Evolutionary conservation across 1,284 basidiomycete species (phyloP).

Genomic region (Fomitopsis pinicola): DNA sequence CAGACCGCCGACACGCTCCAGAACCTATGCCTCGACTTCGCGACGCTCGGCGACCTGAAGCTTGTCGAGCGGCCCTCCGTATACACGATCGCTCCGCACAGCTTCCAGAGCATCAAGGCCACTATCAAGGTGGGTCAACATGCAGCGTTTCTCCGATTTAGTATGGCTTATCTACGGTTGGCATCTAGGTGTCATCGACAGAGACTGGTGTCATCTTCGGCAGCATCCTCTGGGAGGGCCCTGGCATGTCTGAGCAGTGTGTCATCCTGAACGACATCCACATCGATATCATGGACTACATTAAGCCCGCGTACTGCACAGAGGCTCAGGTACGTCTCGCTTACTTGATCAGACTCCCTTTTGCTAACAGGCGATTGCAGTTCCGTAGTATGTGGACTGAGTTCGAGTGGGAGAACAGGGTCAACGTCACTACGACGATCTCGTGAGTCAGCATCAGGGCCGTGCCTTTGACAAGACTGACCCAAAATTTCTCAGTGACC

Average conservation of each 20-base stretch:
- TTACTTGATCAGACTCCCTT: neutral
- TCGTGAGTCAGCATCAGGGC: slow-evolving; percentile 43
- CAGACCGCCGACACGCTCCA: slow-evolving; percentile 94
- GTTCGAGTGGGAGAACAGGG: slow-evolving; percentile 98
- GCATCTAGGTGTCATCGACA: slow-evolving; percentile 74
- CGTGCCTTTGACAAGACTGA: neutral
- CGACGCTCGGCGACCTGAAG: slow-evolving; percentile 95
- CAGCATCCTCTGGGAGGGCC: slow-evolving; percentile 96
- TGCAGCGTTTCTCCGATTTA: neutral
- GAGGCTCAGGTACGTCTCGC: slow-evolving; percentile 76
- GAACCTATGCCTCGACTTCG: slow-evolving; percentile 97
- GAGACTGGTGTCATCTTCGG: slow-evolving; percentile 99
- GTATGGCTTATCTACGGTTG: neutral
- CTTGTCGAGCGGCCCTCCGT: slow-evolving; percentile 93
- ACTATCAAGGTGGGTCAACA: slow-evolving; percentile 79
- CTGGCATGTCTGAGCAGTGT: slow-evolving; percentile 80
- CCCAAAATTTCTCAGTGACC: slow-evolving; percentile 43
- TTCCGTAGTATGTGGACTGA: slow-evolving; percentile 98
- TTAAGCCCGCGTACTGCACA: slow-evolving; percentile 95
- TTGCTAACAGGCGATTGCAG: slow-evolving; percentile 33
- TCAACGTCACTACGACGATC: slow-evolving; percentile 85
- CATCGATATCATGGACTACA: slow-evolving; percentile 99
- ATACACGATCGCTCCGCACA: slow-evolving; percentile 92
- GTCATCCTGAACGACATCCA: slow-evolving; percentile 97
- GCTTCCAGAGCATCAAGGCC: slow-evolving; percentile 98